A percentile compares a stretch with the other conserved stretches of the same genome.
phyloP scores from a whole-genome alignment of 257 asterid genomes.

The Salvia rosmarinus region DNA sequence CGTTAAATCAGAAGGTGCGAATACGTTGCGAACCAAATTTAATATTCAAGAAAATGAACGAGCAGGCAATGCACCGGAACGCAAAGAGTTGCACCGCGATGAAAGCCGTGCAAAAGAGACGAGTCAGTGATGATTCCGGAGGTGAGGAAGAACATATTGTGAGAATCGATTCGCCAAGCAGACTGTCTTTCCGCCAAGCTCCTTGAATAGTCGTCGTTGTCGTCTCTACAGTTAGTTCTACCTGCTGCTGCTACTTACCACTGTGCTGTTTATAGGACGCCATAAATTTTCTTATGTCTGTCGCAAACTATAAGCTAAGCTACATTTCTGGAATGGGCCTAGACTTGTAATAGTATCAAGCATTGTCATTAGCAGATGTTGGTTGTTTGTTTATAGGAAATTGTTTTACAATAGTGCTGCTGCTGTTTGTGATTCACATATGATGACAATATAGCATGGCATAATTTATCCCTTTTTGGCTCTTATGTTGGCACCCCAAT shows the following conservation, averaged over 20 bases:
- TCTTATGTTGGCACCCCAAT: no score
- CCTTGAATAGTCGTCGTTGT: slow-evolving; percentile 35
- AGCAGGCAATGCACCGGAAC: slow-evolving; percentile 22
- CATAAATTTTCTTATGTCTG: neutral
- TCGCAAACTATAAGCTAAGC: neutral
- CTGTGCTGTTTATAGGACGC: neutral
- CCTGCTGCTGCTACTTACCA: neutral
- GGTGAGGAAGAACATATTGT: slow-evolving; percentile 75
- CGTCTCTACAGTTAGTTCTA: neutral
- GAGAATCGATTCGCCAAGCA: slow-evolving; percentile 83
- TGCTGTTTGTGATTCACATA: no score
- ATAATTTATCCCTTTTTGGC: no score
- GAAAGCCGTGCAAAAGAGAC: slow-evolving; percentile 41
- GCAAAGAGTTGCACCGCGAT: slow-evolving; percentile 28
- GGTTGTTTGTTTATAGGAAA: neutral
- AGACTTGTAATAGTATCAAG: no score
- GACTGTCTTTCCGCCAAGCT: slow-evolving; percentile 56
- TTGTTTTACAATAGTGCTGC: neutral
- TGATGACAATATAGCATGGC: no score
- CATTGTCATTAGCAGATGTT: neutral
- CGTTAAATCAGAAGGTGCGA: slow-evolving; percentile 75
- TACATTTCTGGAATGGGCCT: no score
- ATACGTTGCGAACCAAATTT: slow-evolving; percentile 48
- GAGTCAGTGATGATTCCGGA: slow-evolving; percentile 89
- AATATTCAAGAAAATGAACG: slow-evolving; percentile 36